Percentiles rank a stretch among this genome's conserved stretches.
Conservation (phyloP, 176 grass and related monocot genomes). For the Leersia perrieri region DNA sequence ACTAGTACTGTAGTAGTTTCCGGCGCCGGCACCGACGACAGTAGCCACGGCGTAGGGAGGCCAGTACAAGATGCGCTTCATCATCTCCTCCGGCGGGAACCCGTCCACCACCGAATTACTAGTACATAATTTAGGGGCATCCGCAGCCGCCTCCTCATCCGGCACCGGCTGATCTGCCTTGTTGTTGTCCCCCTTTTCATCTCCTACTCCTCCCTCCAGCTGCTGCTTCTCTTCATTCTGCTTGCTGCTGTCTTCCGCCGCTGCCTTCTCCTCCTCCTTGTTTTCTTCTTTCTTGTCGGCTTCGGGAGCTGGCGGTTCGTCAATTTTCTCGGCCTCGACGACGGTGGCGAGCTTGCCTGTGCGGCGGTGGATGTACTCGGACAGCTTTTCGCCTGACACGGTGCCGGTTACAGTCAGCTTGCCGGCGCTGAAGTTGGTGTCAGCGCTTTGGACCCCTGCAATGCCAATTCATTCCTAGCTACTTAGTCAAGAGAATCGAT, state of each 20-base stretch:
- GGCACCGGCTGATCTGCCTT: too few species aligned
- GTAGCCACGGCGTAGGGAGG: slow-evolving; percentile 19
- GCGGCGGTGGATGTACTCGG: slow-evolving; percentile 64
- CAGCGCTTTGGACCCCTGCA: slow-evolving; percentile 55
- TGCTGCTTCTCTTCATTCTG: slow-evolving; percentile 22
- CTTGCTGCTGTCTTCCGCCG: slow-evolving; percentile 18
- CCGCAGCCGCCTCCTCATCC: slow-evolving; percentile 20
- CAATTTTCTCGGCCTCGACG: too few species aligned
- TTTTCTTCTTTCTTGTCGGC: slow-evolving; percentile 39
- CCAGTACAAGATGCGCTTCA: slow-evolving; percentile 65
- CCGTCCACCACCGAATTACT: slow-evolving; percentile 32
- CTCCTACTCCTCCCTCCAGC: too few species aligned
- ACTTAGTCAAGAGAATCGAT: too few species aligned
- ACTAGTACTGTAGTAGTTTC: background rate
- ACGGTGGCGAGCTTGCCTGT: slow-evolving; percentile 63
- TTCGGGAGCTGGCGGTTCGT: background rate
- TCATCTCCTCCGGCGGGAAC: slow-evolving; percentile 56
- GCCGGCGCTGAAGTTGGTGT: slow-evolving; percentile 45
- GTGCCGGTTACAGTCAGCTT: slow-evolving; percentile 64
- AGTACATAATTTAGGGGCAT: too few species aligned
- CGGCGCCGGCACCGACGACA: too few species aligned
- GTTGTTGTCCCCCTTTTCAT: slow-evolving; percentile 32
- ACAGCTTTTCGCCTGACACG: slow-evolving; percentile 40
- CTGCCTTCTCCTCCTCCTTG: slow-evolving; percentile 21
- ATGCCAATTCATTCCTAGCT: too few species aligned